These are phyloP conservation scores for Plectosphaerella cucumerina DNA, from an alignment of 2,329 filamentous ascomycete species.

Conservation along the genomic window DNA sequence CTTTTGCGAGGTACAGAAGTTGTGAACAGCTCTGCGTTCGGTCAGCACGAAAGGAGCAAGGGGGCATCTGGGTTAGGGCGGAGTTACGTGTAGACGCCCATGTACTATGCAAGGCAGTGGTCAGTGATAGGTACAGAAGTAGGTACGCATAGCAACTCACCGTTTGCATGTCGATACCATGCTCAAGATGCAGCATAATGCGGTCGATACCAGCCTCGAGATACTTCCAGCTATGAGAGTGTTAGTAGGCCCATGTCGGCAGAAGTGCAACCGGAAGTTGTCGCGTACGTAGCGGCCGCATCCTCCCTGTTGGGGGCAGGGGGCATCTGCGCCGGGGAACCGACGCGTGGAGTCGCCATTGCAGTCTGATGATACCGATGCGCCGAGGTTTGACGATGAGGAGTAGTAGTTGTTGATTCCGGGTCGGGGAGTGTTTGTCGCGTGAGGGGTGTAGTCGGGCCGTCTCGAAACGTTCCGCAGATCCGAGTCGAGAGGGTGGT, in stretches of 20 bases:
- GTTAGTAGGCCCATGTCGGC: slow-evolving; percentile 4
- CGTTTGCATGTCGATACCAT: slow-evolving; percentile 90
- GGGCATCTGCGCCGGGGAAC: slow-evolving; percentile 41
- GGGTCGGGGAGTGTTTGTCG: too few species aligned
- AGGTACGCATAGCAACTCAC: slow-evolving; percentile 40
- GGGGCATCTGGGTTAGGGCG: background rate
- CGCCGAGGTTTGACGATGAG: background rate
- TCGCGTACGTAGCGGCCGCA: slow-evolving; percentile 44
- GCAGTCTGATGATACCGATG: background rate
- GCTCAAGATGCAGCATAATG: slow-evolving; percentile 89
- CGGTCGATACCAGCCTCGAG: slow-evolving; percentile 82
- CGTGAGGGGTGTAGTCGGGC: too few species aligned
- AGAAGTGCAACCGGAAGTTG: background rate
- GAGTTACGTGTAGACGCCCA: slow-evolving; percentile 86
- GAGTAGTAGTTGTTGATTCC: background rate
- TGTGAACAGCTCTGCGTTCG: slow-evolving; percentile 73
- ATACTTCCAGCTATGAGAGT: slow-evolving; percentile 69
- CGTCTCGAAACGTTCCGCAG: too few species aligned
- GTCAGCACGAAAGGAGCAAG: background rate
- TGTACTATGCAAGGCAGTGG: slow-evolving; percentile 65
- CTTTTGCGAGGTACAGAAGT: slow-evolving; percentile 98
- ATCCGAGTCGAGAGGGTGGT: too few species aligned
- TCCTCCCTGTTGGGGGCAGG: slow-evolving; percentile 59
- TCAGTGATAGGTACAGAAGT: background rate
- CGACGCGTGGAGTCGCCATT: slow-evolving; percentile 2